Conservation (phyloP, 2,329 filamentous ascomycete genomes). For the Microascus cirrosus region DNA sequence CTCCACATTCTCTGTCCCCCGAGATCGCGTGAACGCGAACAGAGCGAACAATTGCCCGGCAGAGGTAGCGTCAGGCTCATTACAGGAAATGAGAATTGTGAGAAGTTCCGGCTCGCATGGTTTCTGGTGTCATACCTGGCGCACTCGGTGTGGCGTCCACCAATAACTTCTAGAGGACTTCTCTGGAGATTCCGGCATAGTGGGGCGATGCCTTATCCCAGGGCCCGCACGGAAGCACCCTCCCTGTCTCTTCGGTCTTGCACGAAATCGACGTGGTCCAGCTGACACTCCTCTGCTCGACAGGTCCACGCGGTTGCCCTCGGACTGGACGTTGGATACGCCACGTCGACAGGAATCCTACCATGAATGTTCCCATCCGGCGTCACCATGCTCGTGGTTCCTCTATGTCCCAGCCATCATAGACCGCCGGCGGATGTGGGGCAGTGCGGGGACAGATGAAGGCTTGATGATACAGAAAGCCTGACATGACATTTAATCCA, state of each 20-base stretch:
- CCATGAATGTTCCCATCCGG: not conserved
- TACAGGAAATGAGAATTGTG: not conserved
- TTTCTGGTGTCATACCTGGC: not conserved
- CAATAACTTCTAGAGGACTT: not conserved
- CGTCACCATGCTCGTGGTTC: not conserved
- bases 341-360: not conserved
- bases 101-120: not conserved
- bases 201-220: not conserved
- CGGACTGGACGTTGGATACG: not conserved
- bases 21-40: not conserved
- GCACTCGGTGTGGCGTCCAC: not conserved
- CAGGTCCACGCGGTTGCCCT: not conserved
- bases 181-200: not conserved
- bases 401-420: not conserved
- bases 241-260: not conserved
- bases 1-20: not conserved
- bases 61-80: not conserved
- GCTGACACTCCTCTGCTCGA: not conserved
- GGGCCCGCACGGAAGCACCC: not conserved
- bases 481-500: too few species aligned
- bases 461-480: too few species aligned
- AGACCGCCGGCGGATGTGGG: not conserved
- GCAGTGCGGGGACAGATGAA: not conserved
- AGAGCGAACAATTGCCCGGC: not conserved
- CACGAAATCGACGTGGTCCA: not conserved